A percentile compares a stretch with the other conserved stretches of the same genome.
These are phyloP conservation scores for Cyberlindnera mrakii DNA, from an alignment of 805 yeast genomes.

Conservation along the genomic window DNA sequence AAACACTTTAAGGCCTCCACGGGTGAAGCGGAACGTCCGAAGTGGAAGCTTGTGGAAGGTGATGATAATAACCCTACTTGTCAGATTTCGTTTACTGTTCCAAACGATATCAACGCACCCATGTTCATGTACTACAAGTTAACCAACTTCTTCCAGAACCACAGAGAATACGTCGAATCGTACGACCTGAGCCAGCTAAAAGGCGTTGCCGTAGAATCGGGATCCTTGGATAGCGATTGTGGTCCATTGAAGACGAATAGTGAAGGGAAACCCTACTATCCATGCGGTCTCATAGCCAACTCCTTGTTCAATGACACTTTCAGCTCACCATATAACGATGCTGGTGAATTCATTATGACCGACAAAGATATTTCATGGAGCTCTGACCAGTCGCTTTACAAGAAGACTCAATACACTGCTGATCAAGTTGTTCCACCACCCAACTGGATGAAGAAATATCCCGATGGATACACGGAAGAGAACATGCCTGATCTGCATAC, in stretches of 20 bases:
- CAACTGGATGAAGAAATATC: slow-evolving; percentile 75
- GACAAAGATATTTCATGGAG: slow-evolving; percentile 77
- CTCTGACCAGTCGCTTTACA: slow-evolving; percentile 65
- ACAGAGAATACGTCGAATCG: slow-evolving; percentile 85
- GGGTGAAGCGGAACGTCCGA: slow-evolving; percentile 31
- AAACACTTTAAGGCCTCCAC: slow-evolving; percentile 50
- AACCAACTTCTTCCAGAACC: slow-evolving; percentile 91
- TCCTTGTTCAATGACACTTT: slow-evolving; percentile 88
- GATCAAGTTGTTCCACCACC: slow-evolving; percentile 88
- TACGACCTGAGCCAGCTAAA: slow-evolving; percentile 74
- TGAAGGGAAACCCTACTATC: slow-evolving; percentile 67
- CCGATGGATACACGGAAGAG: slow-evolving; percentile 81
- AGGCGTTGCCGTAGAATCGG: slow-evolving; percentile 60
- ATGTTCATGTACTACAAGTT: slow-evolving; percentile 75
- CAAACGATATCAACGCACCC: slow-evolving; percentile 64
- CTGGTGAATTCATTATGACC: slow-evolving; percentile 13
- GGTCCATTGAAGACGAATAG: slow-evolving; percentile 50
- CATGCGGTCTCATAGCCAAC: slow-evolving; percentile 94
- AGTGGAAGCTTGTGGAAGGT: slow-evolving; percentile 51
- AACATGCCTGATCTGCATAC: slow-evolving; percentile 70
- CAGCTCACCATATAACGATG: slow-evolving; percentile 36
- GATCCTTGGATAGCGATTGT: slow-evolving; percentile 47
- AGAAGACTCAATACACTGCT: slow-evolving; percentile 63
- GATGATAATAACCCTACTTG: slow-evolving; percentile 46
- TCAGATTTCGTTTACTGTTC: slow-evolving; percentile 63